Percentiles rank a stretch among this genome's conserved stretches.
phyloP scores from a whole-genome alignment of 2,329 filamentous ascomycete species.

The Beauveria medogensis region DNA sequence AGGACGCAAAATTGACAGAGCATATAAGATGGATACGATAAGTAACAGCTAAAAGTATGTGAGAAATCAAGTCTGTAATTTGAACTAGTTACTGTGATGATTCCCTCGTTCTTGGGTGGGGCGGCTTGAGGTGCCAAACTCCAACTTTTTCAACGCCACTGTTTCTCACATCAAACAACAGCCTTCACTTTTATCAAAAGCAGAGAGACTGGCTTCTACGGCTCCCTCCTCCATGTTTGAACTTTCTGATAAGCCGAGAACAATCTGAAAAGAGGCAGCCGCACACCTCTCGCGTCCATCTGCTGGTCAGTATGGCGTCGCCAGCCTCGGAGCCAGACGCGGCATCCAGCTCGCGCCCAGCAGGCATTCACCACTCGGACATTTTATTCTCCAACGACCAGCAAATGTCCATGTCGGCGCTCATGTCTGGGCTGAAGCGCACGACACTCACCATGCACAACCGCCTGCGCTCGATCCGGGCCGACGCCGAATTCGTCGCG shows the following conservation, averaged over 20 bases:
- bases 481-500: constrained; percentile 68
- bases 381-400: constrained; percentile 43
- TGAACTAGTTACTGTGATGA: too few species aligned
- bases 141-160: too few species aligned
- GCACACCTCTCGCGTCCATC: background rate
- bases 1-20: background rate
- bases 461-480: constrained; percentile 68
- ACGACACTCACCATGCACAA: constrained; percentile 73
- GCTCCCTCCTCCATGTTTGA: too few species aligned
- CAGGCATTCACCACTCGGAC: constrained; percentile 27
- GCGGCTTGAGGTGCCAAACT: background rate
- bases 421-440: constrained; percentile 64
- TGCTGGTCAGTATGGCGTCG: background rate
- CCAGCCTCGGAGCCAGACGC: background rate
- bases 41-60: background rate
- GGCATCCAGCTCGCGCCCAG: background rate
- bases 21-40: background rate
- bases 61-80: background rate
- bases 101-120: background rate
- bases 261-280: too few species aligned
- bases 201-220: too few species aligned
- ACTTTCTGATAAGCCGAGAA: too few species aligned
- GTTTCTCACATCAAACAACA: too few species aligned
- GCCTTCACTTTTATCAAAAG: too few species aligned
- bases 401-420: constrained; percentile 59